Base-by-base conservation (phyloP, 2,329 filamentous ascomycete genomes). In the Claviceps capensis region DNA sequence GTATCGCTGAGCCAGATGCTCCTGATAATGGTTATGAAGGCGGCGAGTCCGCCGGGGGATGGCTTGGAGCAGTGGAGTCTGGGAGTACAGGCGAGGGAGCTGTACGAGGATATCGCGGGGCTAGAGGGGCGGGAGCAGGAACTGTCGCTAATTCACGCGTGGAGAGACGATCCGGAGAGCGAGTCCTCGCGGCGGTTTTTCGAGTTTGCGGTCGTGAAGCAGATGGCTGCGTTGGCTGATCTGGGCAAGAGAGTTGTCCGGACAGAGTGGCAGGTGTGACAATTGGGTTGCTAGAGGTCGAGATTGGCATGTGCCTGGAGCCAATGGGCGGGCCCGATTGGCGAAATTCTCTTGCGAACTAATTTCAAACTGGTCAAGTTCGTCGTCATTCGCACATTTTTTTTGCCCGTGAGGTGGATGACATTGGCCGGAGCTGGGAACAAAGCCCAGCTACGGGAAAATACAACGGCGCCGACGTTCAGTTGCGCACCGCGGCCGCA, bases 1-100 rank as follows among this genome's bases (percentile, higher is more conserved):
- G 69, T 77, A 3, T 74, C 72, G 9, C 63, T 79, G 48, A 75
- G 73, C 55, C 76, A 81, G 57, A 72, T 73, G 51, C 60, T 81
- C 14, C 64, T 80, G 51, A 64, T 71, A 40, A 68, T 82, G 58
- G 67, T 75, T 13, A 56, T 72, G 19, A 63, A 68, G 34, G 68
- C 72, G 34, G 69, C 72, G 46, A 69, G 66, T 1, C 69, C 69
- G 0, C 57, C 62, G 30, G 72, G 67, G 4, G 70, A 74, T 7
- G n/a, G 26, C 55, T 68, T 68, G 5, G 63, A 68, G 6, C 69
- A 71, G 6, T 79, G 75, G 71, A 68, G 68, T 26, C 64, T 78
- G 2, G 59, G 71, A 37, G 59, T 58, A 2, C 62, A 70, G 48
- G 76, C 76, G 2, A 67, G 61, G 47, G 67, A 68, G 19, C 70